phyloP scores from a whole-genome alignment of 2,329 filamentous ascomycete species.

The Paradendryphiella salina region DNA sequence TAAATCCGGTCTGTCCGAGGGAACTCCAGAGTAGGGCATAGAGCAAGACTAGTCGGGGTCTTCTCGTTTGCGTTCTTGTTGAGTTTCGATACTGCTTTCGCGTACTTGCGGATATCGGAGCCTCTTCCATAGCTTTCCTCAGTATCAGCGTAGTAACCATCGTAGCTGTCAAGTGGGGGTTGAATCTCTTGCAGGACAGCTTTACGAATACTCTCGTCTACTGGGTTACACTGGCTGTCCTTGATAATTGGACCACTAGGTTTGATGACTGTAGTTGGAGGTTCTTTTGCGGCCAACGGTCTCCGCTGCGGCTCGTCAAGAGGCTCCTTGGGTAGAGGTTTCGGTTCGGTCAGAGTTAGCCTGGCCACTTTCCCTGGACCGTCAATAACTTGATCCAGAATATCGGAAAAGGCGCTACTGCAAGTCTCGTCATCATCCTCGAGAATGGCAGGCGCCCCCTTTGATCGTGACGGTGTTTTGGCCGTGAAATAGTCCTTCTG shows the following conservation, averaged over 20 bases:
- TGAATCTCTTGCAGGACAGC: slow-evolving; percentile 75
- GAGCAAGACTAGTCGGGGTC: slow-evolving; percentile 61
- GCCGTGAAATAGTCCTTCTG: slow-evolving; percentile 63
- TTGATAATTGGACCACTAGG: slow-evolving; percentile 74
- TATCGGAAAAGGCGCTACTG: slow-evolving; percentile 74
- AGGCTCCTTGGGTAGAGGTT: slow-evolving; percentile 33
- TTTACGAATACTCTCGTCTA: slow-evolving; percentile 73
- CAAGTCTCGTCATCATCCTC: slow-evolving; percentile 52
- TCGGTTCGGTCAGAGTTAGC: slow-evolving; percentile 55
- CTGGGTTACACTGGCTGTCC: slow-evolving; percentile 85
- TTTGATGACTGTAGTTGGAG: slow-evolving; percentile 46
- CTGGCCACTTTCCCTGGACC: slow-evolving; percentile 54
- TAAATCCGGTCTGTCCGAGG: slow-evolving; percentile 68
- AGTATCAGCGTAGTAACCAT: slow-evolving; percentile 77
- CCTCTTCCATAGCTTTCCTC: slow-evolving; percentile 66
- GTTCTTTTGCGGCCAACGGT: slow-evolving; percentile 36
- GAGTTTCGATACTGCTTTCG: slow-evolving; percentile 66
- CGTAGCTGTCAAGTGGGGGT: slow-evolving; percentile 72
- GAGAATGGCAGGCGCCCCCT: slow-evolving; percentile 45
- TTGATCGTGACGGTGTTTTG: slow-evolving; percentile 76
- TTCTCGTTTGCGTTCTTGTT: slow-evolving; percentile 61
- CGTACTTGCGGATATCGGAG: slow-evolving; percentile 78
- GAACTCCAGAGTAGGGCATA: slow-evolving; percentile 69
- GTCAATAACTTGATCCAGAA: slow-evolving; percentile 56
- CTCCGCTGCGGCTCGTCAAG: slow-evolving; percentile 21